Percentiles rank a stretch among this genome's conserved stretches.
Conservation (phyloP, 331 rosid species). For the Stylosanthes scabra region DNA sequence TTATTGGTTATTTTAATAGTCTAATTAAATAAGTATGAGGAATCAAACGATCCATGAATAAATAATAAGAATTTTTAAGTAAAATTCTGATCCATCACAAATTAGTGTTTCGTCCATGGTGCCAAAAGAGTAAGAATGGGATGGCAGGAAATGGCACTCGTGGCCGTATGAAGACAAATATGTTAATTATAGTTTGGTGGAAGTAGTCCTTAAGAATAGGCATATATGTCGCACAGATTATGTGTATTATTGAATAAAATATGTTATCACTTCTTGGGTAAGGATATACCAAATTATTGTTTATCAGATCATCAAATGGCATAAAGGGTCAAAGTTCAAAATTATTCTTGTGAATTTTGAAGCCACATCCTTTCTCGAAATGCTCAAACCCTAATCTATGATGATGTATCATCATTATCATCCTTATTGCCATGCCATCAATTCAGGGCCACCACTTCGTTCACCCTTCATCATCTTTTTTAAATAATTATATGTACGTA, state of each 20-base stretch:
- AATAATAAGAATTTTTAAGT: no score
- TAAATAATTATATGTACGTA: no score
- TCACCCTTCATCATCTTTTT: no score
- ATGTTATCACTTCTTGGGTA: background rate
- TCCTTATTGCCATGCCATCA: no score
- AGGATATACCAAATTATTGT: background rate
- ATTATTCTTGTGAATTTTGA: no score
- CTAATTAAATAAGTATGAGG: no score
- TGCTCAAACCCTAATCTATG: conserved; percentile 50
- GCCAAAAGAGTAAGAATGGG: background rate
- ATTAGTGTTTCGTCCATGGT: no score
- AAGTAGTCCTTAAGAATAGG: background rate
- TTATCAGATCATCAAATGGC: background rate
- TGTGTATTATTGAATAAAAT: conserved; percentile 4
- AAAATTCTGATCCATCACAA: no score
- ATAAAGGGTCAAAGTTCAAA: background rate
- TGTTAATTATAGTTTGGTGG: background rate
- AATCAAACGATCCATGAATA: no score
- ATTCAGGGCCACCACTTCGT: no score
- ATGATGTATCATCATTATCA: background rate
- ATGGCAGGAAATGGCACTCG: background rate
- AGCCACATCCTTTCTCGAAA: conserved; percentile 44
- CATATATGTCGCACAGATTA: background rate
- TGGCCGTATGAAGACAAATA: background rate
- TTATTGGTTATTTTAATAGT: no score